A percentile compares a stretch with the other conserved stretches of the same genome.
Conservation (phyloP, 768 basidiomycete genomes). For the Dentipellis fragilis region DNA sequence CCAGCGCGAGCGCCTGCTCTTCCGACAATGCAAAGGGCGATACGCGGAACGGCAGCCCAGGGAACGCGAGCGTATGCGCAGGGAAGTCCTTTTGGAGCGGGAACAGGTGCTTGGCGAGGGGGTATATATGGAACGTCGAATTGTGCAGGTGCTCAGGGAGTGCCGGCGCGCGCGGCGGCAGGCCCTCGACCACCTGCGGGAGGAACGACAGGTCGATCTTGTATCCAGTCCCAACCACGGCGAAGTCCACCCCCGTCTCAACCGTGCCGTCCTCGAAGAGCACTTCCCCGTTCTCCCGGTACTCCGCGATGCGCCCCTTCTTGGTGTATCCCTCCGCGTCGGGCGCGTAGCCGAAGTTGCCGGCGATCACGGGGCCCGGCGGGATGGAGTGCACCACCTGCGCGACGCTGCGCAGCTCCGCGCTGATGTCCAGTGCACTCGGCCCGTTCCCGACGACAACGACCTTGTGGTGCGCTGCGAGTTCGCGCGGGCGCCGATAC, state of each 20-base stretch:
- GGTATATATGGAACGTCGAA: constrained; percentile 57
- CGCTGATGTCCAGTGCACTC: constrained; percentile 57
- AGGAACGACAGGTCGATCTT: constrained; percentile 58
- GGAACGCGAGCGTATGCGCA: constrained; percentile 47
- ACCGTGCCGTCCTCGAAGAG: constrained; percentile 48
- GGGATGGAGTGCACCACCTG: constrained; percentile 48
- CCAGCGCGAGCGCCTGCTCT: constrained; percentile 58
- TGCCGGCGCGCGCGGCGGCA: constrained; percentile 38
- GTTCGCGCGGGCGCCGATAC: constrained; percentile 45
- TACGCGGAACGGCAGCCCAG: constrained; percentile 49
- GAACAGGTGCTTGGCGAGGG: constrained; percentile 64
- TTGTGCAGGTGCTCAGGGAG: constrained; percentile 47
- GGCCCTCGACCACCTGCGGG: constrained; percentile 21
- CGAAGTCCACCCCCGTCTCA: constrained; percentile 47
- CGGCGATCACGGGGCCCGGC: constrained; percentile 21
- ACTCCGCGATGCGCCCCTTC: constrained; percentile 30
- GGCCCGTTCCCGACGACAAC: constrained; percentile 45
- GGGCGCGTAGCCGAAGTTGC: constrained; percentile 15
- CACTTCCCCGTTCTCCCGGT: constrained; percentile 36
- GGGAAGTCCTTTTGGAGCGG: constrained; percentile 42
- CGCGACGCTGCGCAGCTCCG: constrained; percentile 41
- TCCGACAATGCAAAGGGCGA: constrained; percentile 73
- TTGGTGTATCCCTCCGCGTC: constrained; percentile 13
- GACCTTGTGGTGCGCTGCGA: constrained; percentile 25
- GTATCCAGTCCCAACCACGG: constrained; percentile 74